These are phyloP conservation scores for Dictyophora rubrovolvata DNA, from an alignment of 768 basidiomycete species.

Conservation along the genomic window DNA sequence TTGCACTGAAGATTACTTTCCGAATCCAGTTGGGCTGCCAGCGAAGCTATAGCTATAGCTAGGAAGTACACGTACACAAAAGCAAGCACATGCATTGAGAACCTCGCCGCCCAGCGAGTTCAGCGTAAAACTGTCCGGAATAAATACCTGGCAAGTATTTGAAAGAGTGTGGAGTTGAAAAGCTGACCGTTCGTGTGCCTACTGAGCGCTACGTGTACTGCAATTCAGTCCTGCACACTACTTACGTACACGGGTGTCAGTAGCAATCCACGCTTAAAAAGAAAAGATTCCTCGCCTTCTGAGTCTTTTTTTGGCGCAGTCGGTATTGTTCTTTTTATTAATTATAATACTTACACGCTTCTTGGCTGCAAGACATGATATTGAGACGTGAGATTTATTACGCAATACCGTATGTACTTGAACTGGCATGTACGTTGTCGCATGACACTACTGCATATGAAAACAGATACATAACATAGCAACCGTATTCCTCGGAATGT, in stretches of 20 bases:
- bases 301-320: background rate
- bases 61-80: background rate
- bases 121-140: background rate
- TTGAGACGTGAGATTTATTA: too few relatives aligned
- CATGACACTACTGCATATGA: too few relatives aligned
- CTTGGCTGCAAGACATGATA: background rate
- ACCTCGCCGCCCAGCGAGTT: constrained; percentile 2
- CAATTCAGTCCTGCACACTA: background rate
- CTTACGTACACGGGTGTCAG: too few relatives aligned
- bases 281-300: background rate
- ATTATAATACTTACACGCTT: background rate
- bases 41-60: background rate
- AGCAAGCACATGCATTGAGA: constrained; percentile 6
- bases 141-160: background rate
- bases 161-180: background rate
- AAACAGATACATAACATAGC: too few relatives aligned
- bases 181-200: background rate
- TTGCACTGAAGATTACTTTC: constrained; percentile 4
- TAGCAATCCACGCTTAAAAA: background rate
- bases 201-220: background rate
- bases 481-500: too few relatives aligned
- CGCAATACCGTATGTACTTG: too few relatives aligned
- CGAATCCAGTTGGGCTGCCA: background rate
- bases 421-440: too few relatives aligned
- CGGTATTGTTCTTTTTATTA: background rate